Base-by-base conservation (phyloP, 257 asterid species). In the Phtheirospermum japonicum region DNA sequence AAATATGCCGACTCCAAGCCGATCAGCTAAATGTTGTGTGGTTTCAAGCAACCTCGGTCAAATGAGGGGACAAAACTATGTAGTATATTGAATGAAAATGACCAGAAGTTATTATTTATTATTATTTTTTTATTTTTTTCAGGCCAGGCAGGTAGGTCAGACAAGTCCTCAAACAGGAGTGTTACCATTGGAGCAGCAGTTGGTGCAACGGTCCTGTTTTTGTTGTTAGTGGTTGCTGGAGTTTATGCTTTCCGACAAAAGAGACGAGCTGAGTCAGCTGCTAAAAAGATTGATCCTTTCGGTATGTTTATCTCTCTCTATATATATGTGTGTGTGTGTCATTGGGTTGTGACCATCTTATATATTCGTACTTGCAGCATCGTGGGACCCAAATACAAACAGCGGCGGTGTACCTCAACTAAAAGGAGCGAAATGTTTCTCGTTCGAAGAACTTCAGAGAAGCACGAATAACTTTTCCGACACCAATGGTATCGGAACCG, bases 401-500 rank as follows among this genome's bases (percentile, higher is more conserved):
- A 48, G 54, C 30, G 26, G 23, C 2, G 54, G 19, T 6, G 54
- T 48, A 6, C 54, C 54, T 48, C 90, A 86, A 77, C 26, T 92
- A 33, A 81, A 77, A 63, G 97, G 97, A 57, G 89, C 95, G 7
- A 86, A 77, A 69, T 58, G 59, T 37, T 92, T 86, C 77, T 76
- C 95, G 26, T 86, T 78, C 48, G 95, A 88, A 51, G 98, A 86
- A 70, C 83, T 92, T 53, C 85, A 75, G 68, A 81, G 71, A 65
- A 70, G 64, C 82, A 84, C 98, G 39, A 84, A 80, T 57, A 88
- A 88, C 72, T 91, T 86, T 23, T 84, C 95, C 9, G 90, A 83
- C 37, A 26, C 51, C 26, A 92, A 88, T 79, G 81, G 54, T 43
- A 56, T 86, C 30, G 98, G 98, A 59, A 69, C 75, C 51, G 98